Conservation (phyloP, 139 green algal genomes). For the Volvox africanus region DNA sequence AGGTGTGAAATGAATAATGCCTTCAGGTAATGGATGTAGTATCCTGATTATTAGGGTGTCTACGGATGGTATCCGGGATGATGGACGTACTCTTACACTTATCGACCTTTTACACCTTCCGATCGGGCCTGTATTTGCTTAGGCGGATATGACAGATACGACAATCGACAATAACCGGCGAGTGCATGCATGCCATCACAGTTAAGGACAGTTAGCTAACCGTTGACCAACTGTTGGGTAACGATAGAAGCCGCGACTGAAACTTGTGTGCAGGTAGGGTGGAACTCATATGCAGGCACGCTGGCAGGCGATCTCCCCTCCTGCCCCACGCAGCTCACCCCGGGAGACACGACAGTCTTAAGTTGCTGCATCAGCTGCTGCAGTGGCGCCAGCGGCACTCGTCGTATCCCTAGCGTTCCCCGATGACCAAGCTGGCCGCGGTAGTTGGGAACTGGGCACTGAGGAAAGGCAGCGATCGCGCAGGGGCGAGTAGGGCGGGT, state of each 20-base stretch:
- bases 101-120: too few species aligned
- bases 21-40: background rate
- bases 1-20: background rate
- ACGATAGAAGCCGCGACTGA: too few species aligned
- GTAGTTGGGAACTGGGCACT: conserved; percentile 38
- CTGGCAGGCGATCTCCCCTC: background rate
- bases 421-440: background rate
- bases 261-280: background rate
- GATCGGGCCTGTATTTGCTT: too few species aligned
- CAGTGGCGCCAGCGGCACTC: background rate
- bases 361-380: background rate
- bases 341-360: background rate
- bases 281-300: background rate
- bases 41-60: background rate
- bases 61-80: too few species aligned
- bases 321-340: background rate
- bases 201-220: too few species aligned
- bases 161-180: too few species aligned
- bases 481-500: background rate
- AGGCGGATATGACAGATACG: too few species aligned
- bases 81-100: too few species aligned
- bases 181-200: too few species aligned
- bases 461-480: background rate
- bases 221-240: too few species aligned
- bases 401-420: conserved; percentile 21